These are phyloP conservation scores for Kwoniella europaea DNA, from an alignment of 768 basidiomycete genomes.

Conservation along the genomic window DNA sequence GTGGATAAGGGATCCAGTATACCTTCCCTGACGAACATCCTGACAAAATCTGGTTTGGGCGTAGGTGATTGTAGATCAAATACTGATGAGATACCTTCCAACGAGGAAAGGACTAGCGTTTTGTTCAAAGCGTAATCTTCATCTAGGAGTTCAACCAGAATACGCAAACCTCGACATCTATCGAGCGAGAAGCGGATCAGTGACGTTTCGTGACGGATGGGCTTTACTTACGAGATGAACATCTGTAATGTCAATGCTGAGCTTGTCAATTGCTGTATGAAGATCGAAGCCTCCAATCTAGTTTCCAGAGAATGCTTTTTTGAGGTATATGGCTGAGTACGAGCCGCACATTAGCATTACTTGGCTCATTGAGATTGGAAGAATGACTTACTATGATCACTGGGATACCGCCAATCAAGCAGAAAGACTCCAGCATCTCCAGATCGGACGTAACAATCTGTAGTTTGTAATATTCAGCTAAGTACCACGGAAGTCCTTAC, in stretches of 20 bases:
- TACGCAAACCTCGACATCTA: constrained; percentile 91
- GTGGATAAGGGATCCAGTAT: constrained; percentile 88
- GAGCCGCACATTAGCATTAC: constrained; percentile 2
- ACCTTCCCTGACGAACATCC: constrained; percentile 97
- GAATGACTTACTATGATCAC: constrained; percentile 74
- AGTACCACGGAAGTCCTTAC: too few relatives aligned
- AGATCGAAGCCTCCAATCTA: constrained; percentile 91
- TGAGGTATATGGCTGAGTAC: constrained; percentile 74
- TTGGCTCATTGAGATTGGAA: neutral
- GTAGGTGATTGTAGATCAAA: constrained; percentile 91
- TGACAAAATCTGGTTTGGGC: constrained; percentile 96
- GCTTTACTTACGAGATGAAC: constrained; percentile 86
- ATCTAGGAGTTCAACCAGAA: constrained; percentile 92
- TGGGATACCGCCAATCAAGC: constrained; percentile 84
- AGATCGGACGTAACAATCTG: constrained; percentile 70
- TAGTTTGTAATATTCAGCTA: neutral
- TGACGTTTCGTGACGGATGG: neutral
- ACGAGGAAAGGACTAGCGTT: constrained; percentile 86
- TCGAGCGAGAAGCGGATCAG: neutral
- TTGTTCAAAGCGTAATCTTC: constrained; percentile 92
- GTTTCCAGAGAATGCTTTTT: constrained; percentile 93
- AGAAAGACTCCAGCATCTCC: constrained; percentile 90
- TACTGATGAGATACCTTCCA: constrained; percentile 92
- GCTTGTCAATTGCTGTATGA: constrained; percentile 83
- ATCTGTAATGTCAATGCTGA: constrained; percentile 94